Evolutionary conservation across 768 basidiomycete genomes (phyloP).

Genomic region (Galerina marginata): DNA sequence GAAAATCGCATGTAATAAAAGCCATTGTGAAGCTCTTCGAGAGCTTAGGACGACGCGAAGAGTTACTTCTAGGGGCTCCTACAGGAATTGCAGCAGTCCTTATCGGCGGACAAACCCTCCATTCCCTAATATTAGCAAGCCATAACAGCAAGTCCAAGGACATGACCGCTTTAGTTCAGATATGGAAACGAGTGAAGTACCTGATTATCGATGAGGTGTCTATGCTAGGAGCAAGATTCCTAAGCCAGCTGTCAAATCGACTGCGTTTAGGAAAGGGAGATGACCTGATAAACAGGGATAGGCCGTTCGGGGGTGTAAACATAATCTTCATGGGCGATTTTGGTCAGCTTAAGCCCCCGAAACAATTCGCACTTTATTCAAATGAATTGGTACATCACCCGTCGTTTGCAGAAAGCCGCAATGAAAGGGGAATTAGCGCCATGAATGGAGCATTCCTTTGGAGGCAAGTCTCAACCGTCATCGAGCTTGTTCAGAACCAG

Average conservation of each 20-base stretch:
- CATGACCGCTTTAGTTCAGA: neutral
- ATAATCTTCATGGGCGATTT: conserved; percentile 32
- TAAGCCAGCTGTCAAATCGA: conserved; percentile 24
- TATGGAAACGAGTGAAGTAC: conserved; percentile 27
- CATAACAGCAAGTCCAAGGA: conserved; percentile 12
- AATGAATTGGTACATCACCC: conserved; percentile 9
- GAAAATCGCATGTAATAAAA: conserved; percentile 34
- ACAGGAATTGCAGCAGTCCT: conserved; percentile 35
- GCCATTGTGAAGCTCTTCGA: conserved; percentile 24
- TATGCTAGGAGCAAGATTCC: conserved; percentile 21
- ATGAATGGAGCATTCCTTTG: conserved; percentile 18
- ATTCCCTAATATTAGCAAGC: conserved; percentile 27
- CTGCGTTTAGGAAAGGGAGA: conserved; percentile 25
- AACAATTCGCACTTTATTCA: conserved; percentile 6
- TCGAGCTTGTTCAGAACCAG: conserved; percentile 17
- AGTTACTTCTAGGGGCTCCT: conserved; percentile 26
- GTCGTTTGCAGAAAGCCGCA: neutral
- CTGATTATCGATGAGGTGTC: conserved; percentile 26
- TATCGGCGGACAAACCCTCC: conserved; percentile 34
- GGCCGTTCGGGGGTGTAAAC: conserved; percentile 35
- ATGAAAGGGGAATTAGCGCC: neutral
- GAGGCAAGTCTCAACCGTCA: conserved; percentile 12
- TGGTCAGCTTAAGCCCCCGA: conserved; percentile 11
- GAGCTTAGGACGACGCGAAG: neutral
- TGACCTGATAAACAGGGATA: neutral